Percentiles rank a stretch among this genome's conserved stretches.
Conservation (phyloP, 2,329 filamentous ascomycete species). For the Talaromyces sp. region DNA sequence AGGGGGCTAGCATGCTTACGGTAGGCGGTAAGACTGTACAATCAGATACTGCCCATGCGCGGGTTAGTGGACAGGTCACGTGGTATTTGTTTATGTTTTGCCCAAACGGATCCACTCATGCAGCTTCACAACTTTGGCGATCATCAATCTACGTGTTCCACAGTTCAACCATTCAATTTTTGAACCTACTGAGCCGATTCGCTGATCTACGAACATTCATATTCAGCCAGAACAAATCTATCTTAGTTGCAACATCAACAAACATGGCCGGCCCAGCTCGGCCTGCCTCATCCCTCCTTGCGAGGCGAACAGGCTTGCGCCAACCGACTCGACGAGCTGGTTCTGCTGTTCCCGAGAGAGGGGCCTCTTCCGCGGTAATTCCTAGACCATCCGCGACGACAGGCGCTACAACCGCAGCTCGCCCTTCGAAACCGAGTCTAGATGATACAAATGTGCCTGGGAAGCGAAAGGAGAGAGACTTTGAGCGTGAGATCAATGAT, state of each 20-base stretch:
- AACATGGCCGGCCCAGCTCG: slow-evolving; percentile 59
- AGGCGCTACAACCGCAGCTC: slow-evolving; percentile 45
- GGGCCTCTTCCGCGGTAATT: slow-evolving; percentile 72
- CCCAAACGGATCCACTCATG: slow-evolving; percentile 14
- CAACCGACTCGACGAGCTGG: slow-evolving; percentile 57
- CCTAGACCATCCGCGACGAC: slow-evolving; percentile 35
- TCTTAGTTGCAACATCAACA: background rate
- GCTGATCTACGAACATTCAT: background rate
- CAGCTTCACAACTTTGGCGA: background rate
- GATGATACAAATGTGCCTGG: slow-evolving; percentile 58
- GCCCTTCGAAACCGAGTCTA: slow-evolving; percentile 45
- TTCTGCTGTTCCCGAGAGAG: slow-evolving; percentile 55
- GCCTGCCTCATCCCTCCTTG: slow-evolving; percentile 51
- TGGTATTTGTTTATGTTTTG: slow-evolving; percentile 31
- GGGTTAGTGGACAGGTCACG: slow-evolving; percentile 11
- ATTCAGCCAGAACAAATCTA: background rate
- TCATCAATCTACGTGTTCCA: background rate
- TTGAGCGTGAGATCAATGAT: slow-evolving; percentile 69
- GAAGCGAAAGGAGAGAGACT: slow-evolving; percentile 88
- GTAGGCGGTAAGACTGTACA: background rate
- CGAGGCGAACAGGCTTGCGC: slow-evolving; percentile 55
- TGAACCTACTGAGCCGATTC: background rate
- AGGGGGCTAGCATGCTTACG: background rate
- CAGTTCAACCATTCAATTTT: background rate
- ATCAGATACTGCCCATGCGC: too few species aligned